Evolutionary conservation across 2,329 filamentous ascomycete genomes (phyloP), one percentile per base, ranked within the genome.

Genomic region (Ophiostoma quercus): DNA sequence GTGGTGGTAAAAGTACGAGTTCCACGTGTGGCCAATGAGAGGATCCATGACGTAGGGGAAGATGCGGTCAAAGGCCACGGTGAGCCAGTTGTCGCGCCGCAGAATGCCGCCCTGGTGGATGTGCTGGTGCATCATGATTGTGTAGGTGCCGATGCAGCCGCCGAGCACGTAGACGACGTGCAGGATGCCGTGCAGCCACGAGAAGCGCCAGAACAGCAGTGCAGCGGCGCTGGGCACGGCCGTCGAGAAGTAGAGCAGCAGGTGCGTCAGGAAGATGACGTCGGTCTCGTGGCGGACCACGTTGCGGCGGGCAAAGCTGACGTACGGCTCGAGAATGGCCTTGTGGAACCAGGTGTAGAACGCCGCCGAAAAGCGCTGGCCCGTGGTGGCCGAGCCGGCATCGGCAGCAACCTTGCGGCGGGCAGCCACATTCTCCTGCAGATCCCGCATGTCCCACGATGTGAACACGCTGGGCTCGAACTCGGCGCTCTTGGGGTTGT

Each of bases 1-100:
- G 75, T 94, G 91, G 76, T 94, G 91, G 76, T 92, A 94, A 77
- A 85, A 94, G 79, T 94, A 94, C 1, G 88, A 89, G 79, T 94
- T 92, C 90, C 90, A 93, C 0, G 91, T 93, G 76, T 94, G 91
- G 12, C 91, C 91, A 85, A 92, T 90, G 70, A 94, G 79, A 0
- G 91, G 91, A 74, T 93, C 90, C 12, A 87, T 81, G 57, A 94
- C 78, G 76, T 92, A 94, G 0, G 91, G 91, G 74, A 93, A 94
- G 1, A 83, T 68, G 6, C 79, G 76, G 75, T 94, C 91, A 71
- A 94, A 78, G 39, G 84, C 75, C 16, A 67, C 68, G 3, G 69
- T 68, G 65, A 67, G 68, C 68, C 51, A 39, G 69, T 84, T 85
- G 8, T 79, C 77, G 74, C 85, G 85, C 32, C 82, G 79, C 47